phyloP scores from a whole-genome alignment of 2,329 filamentous ascomycete genomes.

The Xylariomycetidae sp. region DNA sequence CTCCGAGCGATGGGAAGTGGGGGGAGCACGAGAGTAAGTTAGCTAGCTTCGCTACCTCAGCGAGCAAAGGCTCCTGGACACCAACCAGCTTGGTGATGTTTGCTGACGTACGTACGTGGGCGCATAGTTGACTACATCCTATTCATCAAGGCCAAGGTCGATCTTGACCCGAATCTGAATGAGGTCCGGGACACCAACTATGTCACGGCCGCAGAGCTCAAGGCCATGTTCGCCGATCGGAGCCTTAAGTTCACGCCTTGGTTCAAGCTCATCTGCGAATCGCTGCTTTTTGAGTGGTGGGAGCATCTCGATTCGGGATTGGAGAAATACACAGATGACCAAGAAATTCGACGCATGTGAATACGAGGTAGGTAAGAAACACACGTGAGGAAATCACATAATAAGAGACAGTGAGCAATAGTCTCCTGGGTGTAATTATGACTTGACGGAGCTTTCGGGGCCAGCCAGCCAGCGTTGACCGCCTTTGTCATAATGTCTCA shows the following conservation, averaged over 20 bases:
- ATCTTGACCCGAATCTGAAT: slow-evolving; percentile 76
- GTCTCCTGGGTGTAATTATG: too few relatives aligned
- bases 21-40: slow-evolving; percentile 94
- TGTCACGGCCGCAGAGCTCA: slow-evolving; percentile 76
- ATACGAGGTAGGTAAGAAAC: slow-evolving; percentile 2
- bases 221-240: slow-evolving; percentile 77
- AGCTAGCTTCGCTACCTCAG: too few relatives aligned
- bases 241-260: slow-evolving; percentile 87
- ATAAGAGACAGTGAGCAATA: too few relatives aligned
- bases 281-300: slow-evolving; percentile 99
- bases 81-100: slow-evolving; percentile 1
- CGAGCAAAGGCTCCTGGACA: too few relatives aligned
- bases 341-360: slow-evolving; percentile 79
- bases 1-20: slow-evolving; percentile 95
- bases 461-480: too few relatives aligned
- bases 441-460: too few relatives aligned
- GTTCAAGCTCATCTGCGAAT: slow-evolving; percentile 99
- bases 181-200: slow-evolving; percentile 84
- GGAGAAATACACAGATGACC: slow-evolving; percentile 81
- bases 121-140: slow-evolving; percentile 89
- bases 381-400: too few relatives aligned
- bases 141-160: slow-evolving; percentile 92
- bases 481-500: too few relatives aligned
- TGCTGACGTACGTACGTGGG: slow-evolving; percentile 12
- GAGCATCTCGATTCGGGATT: slow-evolving; percentile 73